phyloP scores from a whole-genome alignment of 2,329 filamentous ascomycete species.

The Trichocomaceae sp. region DNA sequence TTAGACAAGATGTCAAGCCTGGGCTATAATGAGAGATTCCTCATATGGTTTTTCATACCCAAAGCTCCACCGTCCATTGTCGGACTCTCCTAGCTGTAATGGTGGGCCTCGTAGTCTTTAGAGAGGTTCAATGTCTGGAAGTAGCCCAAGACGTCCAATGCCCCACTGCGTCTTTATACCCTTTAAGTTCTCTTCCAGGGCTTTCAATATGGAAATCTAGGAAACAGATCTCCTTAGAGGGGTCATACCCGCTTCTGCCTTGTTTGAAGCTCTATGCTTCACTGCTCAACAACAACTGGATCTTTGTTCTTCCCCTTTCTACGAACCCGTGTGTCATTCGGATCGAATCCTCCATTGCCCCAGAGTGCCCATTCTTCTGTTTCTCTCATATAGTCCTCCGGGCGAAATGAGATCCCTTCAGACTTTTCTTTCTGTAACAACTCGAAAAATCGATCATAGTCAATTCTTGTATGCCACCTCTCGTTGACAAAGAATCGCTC shows the following conservation, averaged over 20 bases:
- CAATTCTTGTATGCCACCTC: constrained; percentile 85
- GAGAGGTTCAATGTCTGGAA: too few species aligned
- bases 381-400: constrained; percentile 85
- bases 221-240: not conserved
- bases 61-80: too few species aligned
- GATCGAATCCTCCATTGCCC: constrained; percentile 93
- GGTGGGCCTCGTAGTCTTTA: too few species aligned
- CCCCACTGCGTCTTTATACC: too few species aligned
- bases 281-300: not conserved
- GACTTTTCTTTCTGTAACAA: constrained; percentile 59
- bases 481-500: constrained; percentile 69
- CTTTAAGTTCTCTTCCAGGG: not conserved
- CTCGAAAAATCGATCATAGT: constrained; percentile 83
- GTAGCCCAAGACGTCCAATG: too few species aligned
- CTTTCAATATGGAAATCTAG: not conserved
- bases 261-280: not conserved
- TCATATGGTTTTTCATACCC: too few species aligned
- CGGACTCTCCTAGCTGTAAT: too few species aligned
- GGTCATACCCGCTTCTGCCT: not conserved
- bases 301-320: constrained; percentile 52
- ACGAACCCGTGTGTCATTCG: constrained; percentile 83
- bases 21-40: too few species aligned
- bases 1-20: too few species aligned
- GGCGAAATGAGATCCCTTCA: constrained; percentile 62
- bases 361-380: constrained; percentile 93